phyloP scores from a whole-genome alignment of 345 rosid species.

The Citrus sinensis region DNA sequence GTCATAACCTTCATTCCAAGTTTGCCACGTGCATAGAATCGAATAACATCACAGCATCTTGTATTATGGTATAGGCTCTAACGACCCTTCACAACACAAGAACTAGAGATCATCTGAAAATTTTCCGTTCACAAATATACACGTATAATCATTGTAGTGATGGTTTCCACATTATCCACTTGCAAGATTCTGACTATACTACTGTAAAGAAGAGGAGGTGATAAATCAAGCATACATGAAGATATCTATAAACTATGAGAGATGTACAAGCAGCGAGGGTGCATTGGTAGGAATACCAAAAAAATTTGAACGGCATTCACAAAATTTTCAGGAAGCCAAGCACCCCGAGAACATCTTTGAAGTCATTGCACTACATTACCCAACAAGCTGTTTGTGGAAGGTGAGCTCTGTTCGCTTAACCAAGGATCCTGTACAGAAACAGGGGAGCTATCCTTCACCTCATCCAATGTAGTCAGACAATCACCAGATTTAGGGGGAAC shows the following conservation, averaged over 20 bases:
- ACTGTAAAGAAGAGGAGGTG: background rate
- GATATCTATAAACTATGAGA: background rate
- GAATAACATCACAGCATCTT: background rate
- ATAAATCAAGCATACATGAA: background rate
- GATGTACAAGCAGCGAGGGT: background rate
- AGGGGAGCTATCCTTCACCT: conserved; percentile 52
- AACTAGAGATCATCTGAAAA: background rate
- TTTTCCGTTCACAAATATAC: background rate
- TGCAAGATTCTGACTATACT: background rate
- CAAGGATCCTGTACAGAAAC: conserved; percentile 76
- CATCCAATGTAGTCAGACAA: conserved; percentile 35
- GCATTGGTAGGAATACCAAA: background rate
- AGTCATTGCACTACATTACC: conserved; percentile 47
- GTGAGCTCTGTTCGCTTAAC: conserved; percentile 87
- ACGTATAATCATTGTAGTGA: background rate
- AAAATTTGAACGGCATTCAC: conserved; percentile 8
- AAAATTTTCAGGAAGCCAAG: conserved; percentile 4
- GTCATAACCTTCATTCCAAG: background rate
- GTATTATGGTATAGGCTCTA: background rate
- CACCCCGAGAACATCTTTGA: conserved; percentile 1
- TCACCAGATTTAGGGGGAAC: conserved; percentile 35
- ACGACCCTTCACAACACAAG: background rate
- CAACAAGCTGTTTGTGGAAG: conserved; percentile 69
- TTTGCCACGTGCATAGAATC: background rate
- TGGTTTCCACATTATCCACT: conserved; percentile 8